Evolutionary conservation across 148 eudicot genomes (phyloP).

Genomic region (Amaranthus hypochondriacus): DNA sequence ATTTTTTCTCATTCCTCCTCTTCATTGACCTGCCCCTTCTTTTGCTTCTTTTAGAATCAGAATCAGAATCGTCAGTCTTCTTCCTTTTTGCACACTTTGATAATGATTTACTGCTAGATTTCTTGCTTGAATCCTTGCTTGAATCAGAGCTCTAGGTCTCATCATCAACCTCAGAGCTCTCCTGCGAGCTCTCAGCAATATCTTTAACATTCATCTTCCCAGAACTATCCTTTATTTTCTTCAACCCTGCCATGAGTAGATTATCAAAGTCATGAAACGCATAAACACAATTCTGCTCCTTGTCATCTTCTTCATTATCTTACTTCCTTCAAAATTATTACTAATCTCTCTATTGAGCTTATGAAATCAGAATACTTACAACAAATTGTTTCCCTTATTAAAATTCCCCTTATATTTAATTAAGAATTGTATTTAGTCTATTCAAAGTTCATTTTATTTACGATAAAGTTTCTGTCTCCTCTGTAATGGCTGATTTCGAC

Average conservation of each 20-base stretch:
- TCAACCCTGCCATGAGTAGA: constrained; percentile 46
- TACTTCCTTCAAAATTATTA: no score
- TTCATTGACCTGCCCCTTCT: constrained; percentile 61
- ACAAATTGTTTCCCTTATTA: no score
- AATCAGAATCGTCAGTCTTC: constrained; percentile 43
- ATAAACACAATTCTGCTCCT: no score
- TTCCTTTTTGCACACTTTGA: constrained; percentile 37
- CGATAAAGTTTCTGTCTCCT: no score
- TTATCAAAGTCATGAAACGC: no score
- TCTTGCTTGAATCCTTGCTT: constrained; percentile 75
- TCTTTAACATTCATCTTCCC: constrained; percentile 33
- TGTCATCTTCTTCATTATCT: no score
- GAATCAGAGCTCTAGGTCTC: constrained; percentile 84
- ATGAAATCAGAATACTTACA: no score
- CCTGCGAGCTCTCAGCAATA: constrained; percentile 47
- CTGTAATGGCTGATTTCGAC: no score
- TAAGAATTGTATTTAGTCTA: no score
- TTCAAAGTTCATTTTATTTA: no score
- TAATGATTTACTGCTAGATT: constrained; percentile 31
- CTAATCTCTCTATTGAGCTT: no score
- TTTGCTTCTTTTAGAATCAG: constrained; percentile 39
- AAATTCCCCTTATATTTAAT: no score
- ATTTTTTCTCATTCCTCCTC: constrained; percentile 46
- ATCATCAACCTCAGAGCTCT: constrained; percentile 59
- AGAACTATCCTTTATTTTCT: constrained; percentile 59